Evolutionary conservation across 768 basidiomycete species (phyloP).

Genomic region (Sistotremastrum niveocremeum): DNA sequence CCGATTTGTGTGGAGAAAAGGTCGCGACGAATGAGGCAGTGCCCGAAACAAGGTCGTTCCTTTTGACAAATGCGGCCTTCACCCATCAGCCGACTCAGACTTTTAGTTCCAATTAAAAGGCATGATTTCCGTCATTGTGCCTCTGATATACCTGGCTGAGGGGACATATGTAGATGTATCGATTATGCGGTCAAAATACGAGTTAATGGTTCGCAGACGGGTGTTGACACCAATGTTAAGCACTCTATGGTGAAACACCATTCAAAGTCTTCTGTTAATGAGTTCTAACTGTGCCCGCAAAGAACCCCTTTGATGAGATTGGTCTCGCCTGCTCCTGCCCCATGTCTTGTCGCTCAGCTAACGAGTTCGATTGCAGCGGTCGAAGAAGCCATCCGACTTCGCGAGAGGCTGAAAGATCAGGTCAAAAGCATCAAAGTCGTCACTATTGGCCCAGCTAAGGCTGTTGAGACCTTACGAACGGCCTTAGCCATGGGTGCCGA

Average conservation of each 20-base stretch:
- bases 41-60: not conserved
- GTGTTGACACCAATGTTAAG: slow-evolving; percentile 93
- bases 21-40: too few relatives aligned
- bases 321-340: slow-evolving; percentile 29
- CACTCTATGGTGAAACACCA: slow-evolving; percentile 78
- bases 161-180: slow-evolving; percentile 47
- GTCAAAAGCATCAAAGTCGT: slow-evolving; percentile 84
- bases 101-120: slow-evolving; percentile 92
- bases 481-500: slow-evolving; percentile 98
- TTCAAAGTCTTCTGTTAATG: not conserved
- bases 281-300: not conserved
- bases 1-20: too few relatives aligned
- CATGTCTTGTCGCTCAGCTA: slow-evolving; percentile 9
- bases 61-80: slow-evolving; percentile 54
- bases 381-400: slow-evolving; percentile 93
- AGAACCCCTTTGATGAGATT: slow-evolving; percentile 99
- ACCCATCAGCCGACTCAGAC: slow-evolving; percentile 58
- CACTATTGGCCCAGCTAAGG: slow-evolving; percentile 88
- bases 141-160: not conserved
- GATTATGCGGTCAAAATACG: slow-evolving; percentile 99
- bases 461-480: slow-evolving; percentile 81
- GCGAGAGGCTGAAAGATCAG: slow-evolving; percentile 62
- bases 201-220: slow-evolving; percentile 88
- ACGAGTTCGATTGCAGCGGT: slow-evolving; percentile 43
- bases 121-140: slow-evolving; percentile 17